Evolutionary conservation across 2,329 filamentous ascomycete species (phyloP), one percentile per base, ranked within the genome.

Genomic region (Colletotrichum lini): DNA sequence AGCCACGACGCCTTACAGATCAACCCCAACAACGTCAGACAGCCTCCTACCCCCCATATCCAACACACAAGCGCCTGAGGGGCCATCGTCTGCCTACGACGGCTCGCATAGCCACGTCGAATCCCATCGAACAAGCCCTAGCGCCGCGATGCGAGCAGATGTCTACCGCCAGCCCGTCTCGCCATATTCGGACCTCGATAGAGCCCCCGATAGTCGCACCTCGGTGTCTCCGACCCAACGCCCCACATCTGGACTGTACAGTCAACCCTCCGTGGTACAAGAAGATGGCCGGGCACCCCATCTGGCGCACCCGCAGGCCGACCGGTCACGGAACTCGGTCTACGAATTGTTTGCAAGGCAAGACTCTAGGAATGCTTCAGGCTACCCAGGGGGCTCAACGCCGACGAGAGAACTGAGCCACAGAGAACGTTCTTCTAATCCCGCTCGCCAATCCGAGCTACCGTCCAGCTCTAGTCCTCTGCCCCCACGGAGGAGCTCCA

Each of bases 401-500:
- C 90, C 91, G 3, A 87, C 89, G 44, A 87, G 93, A 76, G 93
- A 95, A 76, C 84, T 87, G 26, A 94, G 90, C 78, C 89, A 93
- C 77, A 88, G 88, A 77, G 91, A 94, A 72, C 87, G 91, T 74
- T 86, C 89, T 40, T 94, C 95, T 79, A 89, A 89, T 65, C 86
- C 89, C 72, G 84, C 86, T 70, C 86, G 86, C 62, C 90, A 89
- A 74, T 84, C 88, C 59, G 84, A 81, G 4, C 50, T 83, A 50
- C 78, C 87, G 47, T 80, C 82, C 40, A 87, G 85, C 16, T 91
- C 88, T 78, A 90, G 89, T 6, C 89, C 91, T 16, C 80, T 93
- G 70, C 94, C 94, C 54, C 92, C 93, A 52, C 90, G 95, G 76
- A 89, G 92, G 78, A 93, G 91, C 77, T 98, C 95, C 13, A 90